phyloP scores from a whole-genome alignment of 176 grass and related monocot genomes.

The Phoenix dactylifera region DNA sequence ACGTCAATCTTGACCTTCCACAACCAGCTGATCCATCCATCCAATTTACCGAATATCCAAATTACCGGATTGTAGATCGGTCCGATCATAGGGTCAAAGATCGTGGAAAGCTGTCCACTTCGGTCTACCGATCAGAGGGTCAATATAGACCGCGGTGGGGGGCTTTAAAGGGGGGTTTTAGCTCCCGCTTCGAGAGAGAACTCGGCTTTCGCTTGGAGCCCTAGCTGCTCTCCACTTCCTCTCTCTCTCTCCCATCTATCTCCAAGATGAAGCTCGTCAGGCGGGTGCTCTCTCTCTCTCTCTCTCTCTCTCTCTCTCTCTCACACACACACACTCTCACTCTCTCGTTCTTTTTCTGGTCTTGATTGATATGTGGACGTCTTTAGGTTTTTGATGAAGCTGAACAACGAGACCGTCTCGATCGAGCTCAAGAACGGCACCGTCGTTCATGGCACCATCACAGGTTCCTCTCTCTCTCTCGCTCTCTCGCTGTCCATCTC shows the following conservation, averaged over 20 bases:
- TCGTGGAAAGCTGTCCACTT: too few relatives aligned
- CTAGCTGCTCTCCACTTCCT: conserved; percentile 30
- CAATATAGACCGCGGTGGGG: too few relatives aligned
- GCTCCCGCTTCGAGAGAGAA: too few relatives aligned
- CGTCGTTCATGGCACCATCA: conserved; percentile 64
- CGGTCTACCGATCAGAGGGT: too few relatives aligned
- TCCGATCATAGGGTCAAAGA: too few relatives aligned
- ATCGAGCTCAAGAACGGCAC: conserved; percentile 82
- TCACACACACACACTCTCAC: neutral
- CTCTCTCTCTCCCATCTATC: neutral
- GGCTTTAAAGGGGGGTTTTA: too few relatives aligned
- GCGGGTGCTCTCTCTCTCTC: conserved; percentile 2
- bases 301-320: neutral
- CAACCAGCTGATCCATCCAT: too few relatives aligned
- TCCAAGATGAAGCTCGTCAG: conserved; percentile 85
- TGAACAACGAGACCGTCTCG: conserved; percentile 81
- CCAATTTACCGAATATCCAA: too few relatives aligned
- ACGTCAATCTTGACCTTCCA: too few relatives aligned
- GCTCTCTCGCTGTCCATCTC: neutral
- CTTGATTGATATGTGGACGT: neutral
- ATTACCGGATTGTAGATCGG: too few relatives aligned
- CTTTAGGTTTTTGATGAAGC: conserved; percentile 82
- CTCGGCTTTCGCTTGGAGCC: conserved; percentile 26
- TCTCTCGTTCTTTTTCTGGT: neutral
- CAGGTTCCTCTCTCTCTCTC: conserved; percentile 26